phyloP scores from a whole-genome alignment of 352 stramenopile species.

The Phytophthora megakarya region DNA sequence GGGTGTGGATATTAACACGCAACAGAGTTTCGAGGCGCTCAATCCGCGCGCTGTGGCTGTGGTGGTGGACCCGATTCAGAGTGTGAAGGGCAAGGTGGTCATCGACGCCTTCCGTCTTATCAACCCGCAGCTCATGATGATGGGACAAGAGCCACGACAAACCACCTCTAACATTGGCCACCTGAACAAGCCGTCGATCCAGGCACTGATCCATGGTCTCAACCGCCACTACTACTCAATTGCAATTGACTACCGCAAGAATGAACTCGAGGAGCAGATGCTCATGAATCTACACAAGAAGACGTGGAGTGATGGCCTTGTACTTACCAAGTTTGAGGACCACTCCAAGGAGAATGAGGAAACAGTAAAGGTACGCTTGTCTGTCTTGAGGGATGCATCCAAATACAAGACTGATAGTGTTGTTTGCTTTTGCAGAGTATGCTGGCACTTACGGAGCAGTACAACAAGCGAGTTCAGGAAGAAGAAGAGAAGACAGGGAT shows the following conservation, averaged over 20 bases:
- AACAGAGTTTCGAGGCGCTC: constrained; percentile 98
- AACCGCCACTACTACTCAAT: constrained; percentile 99
- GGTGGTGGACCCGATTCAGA: constrained; percentile 99
- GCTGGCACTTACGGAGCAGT: constrained; percentile 95
- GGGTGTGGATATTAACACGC: constrained; percentile 99
- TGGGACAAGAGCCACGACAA: constrained; percentile 97
- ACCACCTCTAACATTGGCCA: constrained; percentile 99
- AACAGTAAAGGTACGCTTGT: constrained; percentile 80
- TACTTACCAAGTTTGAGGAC: constrained; percentile 96
- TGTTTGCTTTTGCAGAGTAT: constrained; percentile 85
- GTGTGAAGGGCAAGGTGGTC: constrained; percentile 99
- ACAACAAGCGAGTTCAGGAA: constrained; percentile 96
- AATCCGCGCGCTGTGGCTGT: constrained; percentile 97
- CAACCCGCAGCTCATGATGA: constrained; percentile 99
- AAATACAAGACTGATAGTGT: constrained; percentile 52
- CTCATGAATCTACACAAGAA: constrained; percentile 99
- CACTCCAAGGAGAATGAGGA: constrained; percentile 93
- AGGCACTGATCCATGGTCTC: constrained; percentile 98
- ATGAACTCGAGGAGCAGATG: constrained; percentile 99
- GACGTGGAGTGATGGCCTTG: constrained; percentile 96
- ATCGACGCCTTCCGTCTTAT: constrained; percentile 99
- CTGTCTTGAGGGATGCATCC: not conserved
- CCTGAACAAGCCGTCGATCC: constrained; percentile 99
- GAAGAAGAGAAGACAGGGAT: constrained; percentile 95
- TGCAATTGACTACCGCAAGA: constrained; percentile 97